Evolutionary conservation across 2,329 filamentous ascomycete species (phyloP).

Genomic region (Phialophora macrospora): DNA sequence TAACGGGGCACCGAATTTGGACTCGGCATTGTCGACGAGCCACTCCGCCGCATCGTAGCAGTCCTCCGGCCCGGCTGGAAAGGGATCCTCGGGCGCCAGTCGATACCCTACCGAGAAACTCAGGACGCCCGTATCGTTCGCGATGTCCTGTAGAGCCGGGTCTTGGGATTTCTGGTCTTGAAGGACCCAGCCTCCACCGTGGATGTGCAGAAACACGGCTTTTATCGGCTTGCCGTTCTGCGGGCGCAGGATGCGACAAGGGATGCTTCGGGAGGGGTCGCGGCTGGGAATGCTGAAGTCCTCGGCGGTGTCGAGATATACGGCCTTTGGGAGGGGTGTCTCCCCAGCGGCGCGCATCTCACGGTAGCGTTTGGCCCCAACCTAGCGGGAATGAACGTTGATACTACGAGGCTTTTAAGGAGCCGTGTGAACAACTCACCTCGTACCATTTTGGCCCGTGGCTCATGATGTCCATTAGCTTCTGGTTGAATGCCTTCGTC

Average conservation of each 20-base stretch:
- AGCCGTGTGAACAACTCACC: conserved; percentile 41
- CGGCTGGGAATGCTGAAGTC: conserved; percentile 59
- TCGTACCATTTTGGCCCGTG: conserved; percentile 58
- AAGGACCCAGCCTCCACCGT: conserved; percentile 56
- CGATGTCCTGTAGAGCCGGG: conserved; percentile 55
- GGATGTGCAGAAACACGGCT: conserved; percentile 61
- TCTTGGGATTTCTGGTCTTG: conserved; percentile 50
- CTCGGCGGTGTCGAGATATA: conserved; percentile 53
- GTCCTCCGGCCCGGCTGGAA: conserved; percentile 60
- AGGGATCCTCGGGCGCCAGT: conserved; percentile 64
- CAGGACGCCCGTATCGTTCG: conserved; percentile 55
- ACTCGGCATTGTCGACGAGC: conserved; percentile 55
- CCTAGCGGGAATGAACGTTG: conserved; percentile 42
- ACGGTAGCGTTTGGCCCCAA: conserved; percentile 60
- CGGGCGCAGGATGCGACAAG: conserved; percentile 59
- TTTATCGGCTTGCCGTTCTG: conserved; percentile 48
- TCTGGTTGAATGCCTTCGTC: conserved; percentile 37
- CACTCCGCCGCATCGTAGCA: conserved; percentile 63
- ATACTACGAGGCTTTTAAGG: neutral
- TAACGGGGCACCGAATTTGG: conserved; percentile 50
- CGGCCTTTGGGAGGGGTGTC: conserved; percentile 56
- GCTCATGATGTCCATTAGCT: conserved; percentile 44
- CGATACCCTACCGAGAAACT: conserved; percentile 64
- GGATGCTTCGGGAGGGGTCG: conserved; percentile 57
- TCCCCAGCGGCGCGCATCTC: conserved; percentile 60